A percentile compares a stretch with the other conserved stretches of the same genome.
phyloP scores from a whole-genome alignment of 306 rosid genomes.

The Vicia villosa region DNA sequence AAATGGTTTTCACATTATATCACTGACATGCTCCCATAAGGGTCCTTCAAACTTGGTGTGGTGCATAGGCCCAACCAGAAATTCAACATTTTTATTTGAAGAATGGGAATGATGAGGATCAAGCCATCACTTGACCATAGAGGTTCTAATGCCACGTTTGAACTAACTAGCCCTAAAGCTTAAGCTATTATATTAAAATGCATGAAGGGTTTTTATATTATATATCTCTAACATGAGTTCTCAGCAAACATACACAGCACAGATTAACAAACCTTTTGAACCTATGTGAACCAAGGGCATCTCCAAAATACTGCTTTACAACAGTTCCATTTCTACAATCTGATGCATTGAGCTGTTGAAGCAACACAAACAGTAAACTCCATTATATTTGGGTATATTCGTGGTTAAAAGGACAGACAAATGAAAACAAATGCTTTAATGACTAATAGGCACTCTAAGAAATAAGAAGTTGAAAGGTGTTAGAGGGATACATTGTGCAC shows the following conservation, averaged over 20 bases:
- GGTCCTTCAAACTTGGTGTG: not conserved
- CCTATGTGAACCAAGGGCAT: conserved; percentile 64
- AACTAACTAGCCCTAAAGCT: conserved; percentile 2
- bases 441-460: not conserved
- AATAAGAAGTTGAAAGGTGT: conserved; percentile 20
- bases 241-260: conserved; percentile 30
- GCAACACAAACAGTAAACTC: conserved; percentile 31
- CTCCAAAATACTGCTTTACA: conserved; percentile 77
- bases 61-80: not conserved
- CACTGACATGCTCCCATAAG: not conserved
- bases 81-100: conserved; percentile 1
- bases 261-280: conserved; percentile 63
- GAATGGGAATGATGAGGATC: not conserved
- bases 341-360: conserved; percentile 79
- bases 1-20: not conserved
- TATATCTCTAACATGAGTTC: not conserved
- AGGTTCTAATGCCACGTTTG: not conserved
- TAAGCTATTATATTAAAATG: not conserved
- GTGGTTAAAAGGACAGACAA: conserved; percentile 17
- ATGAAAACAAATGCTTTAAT: conserved; percentile 1
- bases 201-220: not conserved
- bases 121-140: not conserved
- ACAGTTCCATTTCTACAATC: conserved; percentile 70
- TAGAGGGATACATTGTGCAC: conserved; percentile 17
- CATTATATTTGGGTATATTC: conserved; percentile 13